These are phyloP conservation scores for Brassica carinata DNA, from an alignment of 345 rosid species.

Conservation along the genomic window DNA sequence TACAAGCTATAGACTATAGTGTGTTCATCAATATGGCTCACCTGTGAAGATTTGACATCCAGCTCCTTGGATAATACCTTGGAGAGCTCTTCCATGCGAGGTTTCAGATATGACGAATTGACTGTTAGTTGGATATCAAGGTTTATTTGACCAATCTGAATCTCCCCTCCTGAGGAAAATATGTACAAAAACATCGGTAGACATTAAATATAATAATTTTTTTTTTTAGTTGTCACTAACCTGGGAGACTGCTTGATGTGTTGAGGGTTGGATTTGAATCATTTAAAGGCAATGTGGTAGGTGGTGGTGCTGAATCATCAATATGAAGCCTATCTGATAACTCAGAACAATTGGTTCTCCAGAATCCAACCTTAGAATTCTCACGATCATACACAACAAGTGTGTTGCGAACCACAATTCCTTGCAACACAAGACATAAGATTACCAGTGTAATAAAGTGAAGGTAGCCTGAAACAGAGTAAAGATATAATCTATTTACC, in stretches of 20 bases:
- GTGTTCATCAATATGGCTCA: conserved; percentile 30
- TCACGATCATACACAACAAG: conserved; percentile 88
- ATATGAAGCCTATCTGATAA: conserved; percentile 74
- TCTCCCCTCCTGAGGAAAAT: conserved; percentile 40
- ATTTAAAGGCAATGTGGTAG: conserved; percentile 48
- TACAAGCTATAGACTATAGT: conserved; percentile 2
- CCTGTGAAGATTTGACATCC: conserved; percentile 63
- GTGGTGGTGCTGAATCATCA: conserved; percentile 50
- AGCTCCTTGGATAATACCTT: conserved; percentile 58
- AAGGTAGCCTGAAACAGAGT: neutral
- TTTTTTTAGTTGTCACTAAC: conserved; percentile 9
- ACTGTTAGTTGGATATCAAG: conserved; percentile 60
- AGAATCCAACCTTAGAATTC: conserved; percentile 80
- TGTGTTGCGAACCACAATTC: conserved; percentile 84
- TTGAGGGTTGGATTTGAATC: conserved; percentile 43
- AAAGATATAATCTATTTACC: conserved; percentile 45
- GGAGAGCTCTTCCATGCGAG: conserved; percentile 49
- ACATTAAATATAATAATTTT: neutral
- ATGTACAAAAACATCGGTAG: neutral
- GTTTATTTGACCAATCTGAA: conserved; percentile 59
- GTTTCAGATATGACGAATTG: conserved; percentile 60
- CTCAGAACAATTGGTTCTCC: conserved; percentile 97
- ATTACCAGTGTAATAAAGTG: neutral
- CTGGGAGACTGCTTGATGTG: conserved; percentile 32
- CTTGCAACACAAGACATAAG: conserved; percentile 36